phyloP scores from a whole-genome alignment of 805 yeast genomes.

The Wickerhamiella hasegawae region DNA sequence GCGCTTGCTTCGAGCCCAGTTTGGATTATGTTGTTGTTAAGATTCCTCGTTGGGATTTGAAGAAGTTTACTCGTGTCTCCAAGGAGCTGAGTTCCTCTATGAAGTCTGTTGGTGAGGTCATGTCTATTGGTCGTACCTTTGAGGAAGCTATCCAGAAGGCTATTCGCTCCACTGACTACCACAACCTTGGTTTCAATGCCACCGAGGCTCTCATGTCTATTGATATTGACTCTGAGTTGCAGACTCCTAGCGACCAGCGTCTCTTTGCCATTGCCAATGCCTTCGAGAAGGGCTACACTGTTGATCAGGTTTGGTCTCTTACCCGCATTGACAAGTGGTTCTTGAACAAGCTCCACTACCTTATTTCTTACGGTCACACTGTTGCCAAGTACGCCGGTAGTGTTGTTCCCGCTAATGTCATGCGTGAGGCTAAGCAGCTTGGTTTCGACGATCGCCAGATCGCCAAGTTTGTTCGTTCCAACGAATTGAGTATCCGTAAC shows the following conservation, averaged over 20 bases:
- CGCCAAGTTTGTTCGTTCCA: conserved; percentile 74
- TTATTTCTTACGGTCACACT: conserved; percentile 51
- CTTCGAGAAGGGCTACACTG: conserved; percentile 71
- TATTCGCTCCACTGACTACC: conserved; percentile 89
- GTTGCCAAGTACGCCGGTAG: conserved; percentile 15
- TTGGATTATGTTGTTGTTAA: conserved; percentile 92
- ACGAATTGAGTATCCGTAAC: conserved; percentile 85
- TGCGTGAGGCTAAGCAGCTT: conserved; percentile 75
- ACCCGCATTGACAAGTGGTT: conserved; percentile 96
- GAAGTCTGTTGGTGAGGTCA: conserved; percentile 99
- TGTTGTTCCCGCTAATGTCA: conserved; percentile 46
- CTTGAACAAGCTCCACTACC: conserved; percentile 64
- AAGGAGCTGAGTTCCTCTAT: conserved; percentile 76
- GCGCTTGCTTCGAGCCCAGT: conserved; percentile 95
- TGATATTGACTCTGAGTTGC: conserved; percentile 83
- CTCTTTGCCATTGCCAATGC: conserved; percentile 95
- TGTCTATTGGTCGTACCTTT: conserved; percentile 93
- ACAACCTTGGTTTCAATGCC: conserved; percentile 78
- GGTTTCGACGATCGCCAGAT: conserved; percentile 96
- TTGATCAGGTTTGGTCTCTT: conserved; percentile 78
- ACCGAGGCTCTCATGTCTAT: conserved; percentile 62
- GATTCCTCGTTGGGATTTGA: conserved; percentile 98
- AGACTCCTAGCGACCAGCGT: conserved; percentile 95
- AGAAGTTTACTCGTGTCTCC: conserved; percentile 86
- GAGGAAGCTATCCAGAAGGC: conserved; percentile 98